Evolutionary conservation across 495 filamentous ascomycete species (phyloP).

Genomic region (Trichodelitschia bisporula): DNA sequence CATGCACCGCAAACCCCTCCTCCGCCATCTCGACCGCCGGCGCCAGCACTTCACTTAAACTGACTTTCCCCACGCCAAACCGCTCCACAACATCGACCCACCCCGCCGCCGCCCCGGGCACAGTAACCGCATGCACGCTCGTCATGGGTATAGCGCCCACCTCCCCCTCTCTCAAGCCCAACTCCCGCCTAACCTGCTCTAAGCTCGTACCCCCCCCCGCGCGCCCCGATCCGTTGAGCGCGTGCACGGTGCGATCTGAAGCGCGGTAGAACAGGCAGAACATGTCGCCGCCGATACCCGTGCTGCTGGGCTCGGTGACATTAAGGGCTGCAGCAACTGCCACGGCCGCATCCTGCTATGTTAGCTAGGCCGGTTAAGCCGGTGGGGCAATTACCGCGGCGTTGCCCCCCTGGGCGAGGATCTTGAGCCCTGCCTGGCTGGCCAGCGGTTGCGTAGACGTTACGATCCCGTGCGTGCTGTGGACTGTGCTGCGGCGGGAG

Average conservation of each 20-base stretch:
- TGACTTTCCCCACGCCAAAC: conserved; percentile 75
- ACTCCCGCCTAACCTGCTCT: conserved; percentile 37
- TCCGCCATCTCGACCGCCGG: conserved; percentile 77
- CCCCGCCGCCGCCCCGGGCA: conserved; percentile 76
- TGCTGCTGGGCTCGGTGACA: conserved; percentile 78
- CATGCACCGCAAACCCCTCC: conserved; percentile 71
- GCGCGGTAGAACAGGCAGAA: conserved; percentile 90
- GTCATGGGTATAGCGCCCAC: conserved; percentile 43
- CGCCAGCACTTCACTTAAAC: conserved; percentile 47
- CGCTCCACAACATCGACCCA: conserved; percentile 83
- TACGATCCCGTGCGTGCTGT: conserved; percentile 83
- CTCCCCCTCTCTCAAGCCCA: conserved; percentile 38
- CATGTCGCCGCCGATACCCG: conserved; percentile 96
- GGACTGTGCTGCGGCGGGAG: conserved; percentile 72
- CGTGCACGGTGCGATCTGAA: conserved; percentile 52
- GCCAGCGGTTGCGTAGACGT: conserved; percentile 81
- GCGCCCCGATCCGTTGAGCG: conserved; percentile 79
- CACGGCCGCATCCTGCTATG: conserved; percentile 89
- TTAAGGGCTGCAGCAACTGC: conserved; percentile 77
- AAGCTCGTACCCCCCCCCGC: conserved; percentile 45
- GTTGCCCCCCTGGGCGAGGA: conserved; percentile 74
- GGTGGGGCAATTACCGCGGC: conserved; percentile 36
- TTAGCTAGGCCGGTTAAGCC: background rate
- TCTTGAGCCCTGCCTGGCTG: conserved; percentile 59
- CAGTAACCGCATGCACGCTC: conserved; percentile 59